Evolutionary conservation across 768 basidiomycete species (phyloP).

Genomic region (Dioszegia hungarica): DNA sequence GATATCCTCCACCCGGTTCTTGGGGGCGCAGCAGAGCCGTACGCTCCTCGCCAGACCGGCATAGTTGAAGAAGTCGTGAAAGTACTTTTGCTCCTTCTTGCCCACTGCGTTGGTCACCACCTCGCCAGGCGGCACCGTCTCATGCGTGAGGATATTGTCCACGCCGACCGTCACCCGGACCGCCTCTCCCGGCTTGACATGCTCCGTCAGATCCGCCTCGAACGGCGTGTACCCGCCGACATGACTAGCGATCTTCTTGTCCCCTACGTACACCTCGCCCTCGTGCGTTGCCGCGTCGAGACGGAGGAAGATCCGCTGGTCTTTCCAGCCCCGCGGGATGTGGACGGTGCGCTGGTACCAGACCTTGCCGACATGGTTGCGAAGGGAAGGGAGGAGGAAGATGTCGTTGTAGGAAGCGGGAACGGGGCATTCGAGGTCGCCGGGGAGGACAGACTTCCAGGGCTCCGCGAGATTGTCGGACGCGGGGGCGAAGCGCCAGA

Average conservation of each 20-base stretch:
- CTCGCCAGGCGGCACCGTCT: conserved; percentile 27
- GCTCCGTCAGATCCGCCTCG: conserved; percentile 25
- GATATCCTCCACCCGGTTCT: conserved; percentile 19
- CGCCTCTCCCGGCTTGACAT: conserved; percentile 16
- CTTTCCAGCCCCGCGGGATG: conserved; percentile 23
- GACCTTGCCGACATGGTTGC: conserved; percentile 32
- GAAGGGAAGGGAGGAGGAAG: conserved; percentile 22
- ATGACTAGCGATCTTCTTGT: conserved; percentile 21
- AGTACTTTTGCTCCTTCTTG: conserved; percentile 21
- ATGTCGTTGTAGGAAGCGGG: conserved; percentile 38
- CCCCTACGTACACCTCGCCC: conserved; percentile 24
- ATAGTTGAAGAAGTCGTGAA: conserved; percentile 37
- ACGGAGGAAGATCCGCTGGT: conserved; percentile 18
- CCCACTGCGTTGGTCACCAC: conserved; percentile 8
- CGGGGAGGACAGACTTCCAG: conserved; percentile 21
- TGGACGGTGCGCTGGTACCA: conserved; percentile 26
- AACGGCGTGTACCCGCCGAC: conserved; percentile 28
- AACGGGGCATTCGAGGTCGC: conserved; percentile 28
- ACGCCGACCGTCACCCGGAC: conserved; percentile 26
- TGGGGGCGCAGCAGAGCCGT: conserved; percentile 16
- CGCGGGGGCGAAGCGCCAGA: conserved; percentile 27
- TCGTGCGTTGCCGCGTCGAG: conserved; percentile 33
- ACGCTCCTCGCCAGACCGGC: conserved; percentile 32
- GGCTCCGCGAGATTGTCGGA: conserved; percentile 7
- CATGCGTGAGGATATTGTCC: conserved; percentile 24